Conservation (phyloP, 1,139 yeast species). For the Taphrina betulina region DNA sequence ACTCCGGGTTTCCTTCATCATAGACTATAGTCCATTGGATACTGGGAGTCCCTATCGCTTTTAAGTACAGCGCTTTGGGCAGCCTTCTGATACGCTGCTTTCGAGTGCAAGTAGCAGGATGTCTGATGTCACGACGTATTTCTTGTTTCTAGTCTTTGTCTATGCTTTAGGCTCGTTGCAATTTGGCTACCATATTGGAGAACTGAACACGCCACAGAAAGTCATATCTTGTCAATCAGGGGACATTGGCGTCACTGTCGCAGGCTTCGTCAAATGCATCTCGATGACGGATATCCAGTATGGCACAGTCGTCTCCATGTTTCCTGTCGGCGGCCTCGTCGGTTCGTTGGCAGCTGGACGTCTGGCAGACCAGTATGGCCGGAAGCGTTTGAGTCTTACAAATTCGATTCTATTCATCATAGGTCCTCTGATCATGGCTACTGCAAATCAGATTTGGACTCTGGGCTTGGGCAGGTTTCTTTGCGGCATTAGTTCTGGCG, state of each 20-base stretch:
- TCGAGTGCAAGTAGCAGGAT: too few species aligned
- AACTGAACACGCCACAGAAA: conserved; percentile 24
- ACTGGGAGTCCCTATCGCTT: too few species aligned
- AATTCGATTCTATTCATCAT: conserved; percentile 58
- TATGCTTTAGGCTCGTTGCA: conserved; percentile 19
- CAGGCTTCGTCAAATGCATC: conserved; percentile 50
- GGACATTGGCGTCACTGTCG: neutral
- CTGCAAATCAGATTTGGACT: conserved; percentile 49
- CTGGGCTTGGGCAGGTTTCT: conserved; percentile 70
- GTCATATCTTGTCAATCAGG: conserved; percentile 24
- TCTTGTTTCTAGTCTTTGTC: conserved; percentile 37
- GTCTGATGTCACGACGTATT: conserved; percentile 12
- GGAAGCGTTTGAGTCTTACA: conserved; percentile 58
- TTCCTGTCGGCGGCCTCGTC: conserved; percentile 79
- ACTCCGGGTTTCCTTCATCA: too few species aligned
- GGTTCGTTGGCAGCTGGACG: conserved; percentile 74
- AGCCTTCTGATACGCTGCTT: too few species aligned
- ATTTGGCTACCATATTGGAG: conserved; percentile 32
- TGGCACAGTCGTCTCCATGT: conserved; percentile 80
- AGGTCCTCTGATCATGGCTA: conserved; percentile 68
- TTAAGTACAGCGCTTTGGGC: too few species aligned
- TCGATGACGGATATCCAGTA: conserved; percentile 62
- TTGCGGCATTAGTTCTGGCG: conserved; percentile 84
- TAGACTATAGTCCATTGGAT: too few species aligned
- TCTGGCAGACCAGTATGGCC: conserved; percentile 67